Conservation (phyloP, 306 rosid species). For the Citrullus amarus region DNA sequence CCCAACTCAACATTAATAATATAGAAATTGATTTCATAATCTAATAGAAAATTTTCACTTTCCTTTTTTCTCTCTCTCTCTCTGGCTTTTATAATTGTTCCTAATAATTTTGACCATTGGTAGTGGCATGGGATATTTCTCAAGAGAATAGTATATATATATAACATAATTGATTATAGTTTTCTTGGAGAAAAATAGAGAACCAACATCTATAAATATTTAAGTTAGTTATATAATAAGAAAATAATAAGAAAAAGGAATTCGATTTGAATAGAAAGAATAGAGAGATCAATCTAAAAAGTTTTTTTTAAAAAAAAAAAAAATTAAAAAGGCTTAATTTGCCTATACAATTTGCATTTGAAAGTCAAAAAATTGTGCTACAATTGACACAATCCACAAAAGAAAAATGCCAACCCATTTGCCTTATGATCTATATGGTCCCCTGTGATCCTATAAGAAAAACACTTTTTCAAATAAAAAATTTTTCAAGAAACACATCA, state of each 20-base stretch:
- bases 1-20: not conserved
- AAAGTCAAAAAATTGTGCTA: conserved; percentile 4
- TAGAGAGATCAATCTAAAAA: not conserved
- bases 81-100: not conserved
- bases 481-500: not conserved
- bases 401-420: conserved; percentile 3
- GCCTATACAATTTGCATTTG: not conserved
- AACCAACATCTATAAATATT: not conserved
- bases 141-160: not conserved
- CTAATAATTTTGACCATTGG: not conserved
- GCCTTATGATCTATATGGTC: not conserved
- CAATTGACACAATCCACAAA: not conserved
- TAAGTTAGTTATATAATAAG: not conserved
- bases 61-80: not conserved
- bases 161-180: not conserved
- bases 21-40: not conserved
- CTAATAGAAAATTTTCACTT: not conserved
- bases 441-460: not conserved
- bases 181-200: not conserved
- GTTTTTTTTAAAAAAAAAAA: no score
- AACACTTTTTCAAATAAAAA: not conserved
- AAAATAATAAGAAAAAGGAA: not conserved
- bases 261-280: not conserved
- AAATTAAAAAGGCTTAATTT: no score
- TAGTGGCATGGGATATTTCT: not conserved